A percentile compares a stretch with the other conserved stretches of the same genome.
These are phyloP conservation scores for Camellia lanceoleosa DNA, from an alignment of 148 eudicot species.

Conservation along the genomic window DNA sequence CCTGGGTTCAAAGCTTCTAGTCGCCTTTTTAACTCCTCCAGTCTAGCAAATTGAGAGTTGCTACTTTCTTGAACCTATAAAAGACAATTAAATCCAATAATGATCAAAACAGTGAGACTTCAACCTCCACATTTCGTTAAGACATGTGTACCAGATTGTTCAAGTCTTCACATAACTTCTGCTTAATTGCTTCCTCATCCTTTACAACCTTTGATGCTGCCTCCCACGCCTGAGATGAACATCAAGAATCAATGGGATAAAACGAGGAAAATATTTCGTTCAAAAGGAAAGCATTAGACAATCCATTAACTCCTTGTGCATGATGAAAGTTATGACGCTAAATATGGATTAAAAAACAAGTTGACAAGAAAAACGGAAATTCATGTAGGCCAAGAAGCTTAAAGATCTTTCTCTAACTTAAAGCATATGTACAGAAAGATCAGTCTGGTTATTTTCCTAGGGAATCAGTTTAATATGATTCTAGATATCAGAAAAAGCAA, in stretches of 20 bases:
- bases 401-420: neutral
- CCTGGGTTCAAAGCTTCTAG: slow-evolving; percentile 86
- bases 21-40: slow-evolving; percentile 85
- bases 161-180: slow-evolving; percentile 87
- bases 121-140: slow-evolving; percentile 2
- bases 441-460: neutral
- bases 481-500: neutral
- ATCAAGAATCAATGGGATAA: neutral
- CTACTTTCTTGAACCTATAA: slow-evolving; percentile 85
- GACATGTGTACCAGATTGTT: slow-evolving; percentile 52
- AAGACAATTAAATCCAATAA: slow-evolving; percentile 7
- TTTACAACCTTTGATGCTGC: slow-evolving; percentile 64
- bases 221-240: slow-evolving; percentile 58
- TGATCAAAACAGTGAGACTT: slow-evolving; percentile 7
- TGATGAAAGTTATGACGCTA: neutral
- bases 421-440: neutral
- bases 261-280: slow-evolving; percentile 1
- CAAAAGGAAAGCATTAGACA: neutral
- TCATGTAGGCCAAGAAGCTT: neutral
- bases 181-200: slow-evolving; percentile 86
- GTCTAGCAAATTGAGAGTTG: slow-evolving; percentile 61
- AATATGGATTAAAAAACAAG: neutral
- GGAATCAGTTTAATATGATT: neutral
- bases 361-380: neutral
- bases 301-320: neutral